These are phyloP conservation scores for Aschersonia sp. DNA, from an alignment of 2,329 filamentous ascomycete species.

Conservation along the genomic window DNA sequence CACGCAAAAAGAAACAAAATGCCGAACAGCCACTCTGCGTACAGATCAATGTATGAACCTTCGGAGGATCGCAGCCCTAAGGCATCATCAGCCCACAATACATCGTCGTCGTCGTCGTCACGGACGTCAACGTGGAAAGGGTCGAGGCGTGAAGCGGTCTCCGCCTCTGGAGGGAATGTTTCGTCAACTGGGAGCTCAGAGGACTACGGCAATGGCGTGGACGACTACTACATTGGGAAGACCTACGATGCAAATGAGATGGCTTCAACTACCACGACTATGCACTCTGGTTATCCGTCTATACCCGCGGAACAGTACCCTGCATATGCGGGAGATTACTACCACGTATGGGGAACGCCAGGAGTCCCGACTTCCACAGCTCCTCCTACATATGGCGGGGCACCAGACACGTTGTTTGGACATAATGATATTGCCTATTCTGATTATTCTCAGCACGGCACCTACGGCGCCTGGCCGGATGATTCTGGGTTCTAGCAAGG, in stretches of 20 bases:
- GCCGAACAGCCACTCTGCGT: conserved; percentile 3
- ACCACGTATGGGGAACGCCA: background rate
- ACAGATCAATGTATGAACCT: background rate
- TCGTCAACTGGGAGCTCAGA: no score
- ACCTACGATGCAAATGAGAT: no score
- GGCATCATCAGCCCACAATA: no score
- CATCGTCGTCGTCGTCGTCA: no score
- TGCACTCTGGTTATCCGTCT: no score
- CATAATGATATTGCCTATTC: background rate
- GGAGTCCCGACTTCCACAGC: background rate
- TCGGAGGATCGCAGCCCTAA: background rate
- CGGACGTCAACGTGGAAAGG: no score
- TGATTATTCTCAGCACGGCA: background rate
- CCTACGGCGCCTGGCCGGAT: conserved; percentile 1
- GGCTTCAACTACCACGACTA: no score
- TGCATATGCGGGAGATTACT: background rate
- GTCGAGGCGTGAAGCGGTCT: no score
- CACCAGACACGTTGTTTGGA: background rate
- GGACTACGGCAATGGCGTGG: no score
- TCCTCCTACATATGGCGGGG: background rate
- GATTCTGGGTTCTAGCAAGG: background rate
- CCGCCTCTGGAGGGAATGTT: no score
- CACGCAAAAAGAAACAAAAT: conserved; percentile 15
- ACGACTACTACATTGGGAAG: no score
- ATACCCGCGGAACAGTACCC: no score